These are phyloP conservation scores for Amphichorda felina DNA, from an alignment of 2,329 filamentous ascomycete genomes.

Conservation along the genomic window DNA sequence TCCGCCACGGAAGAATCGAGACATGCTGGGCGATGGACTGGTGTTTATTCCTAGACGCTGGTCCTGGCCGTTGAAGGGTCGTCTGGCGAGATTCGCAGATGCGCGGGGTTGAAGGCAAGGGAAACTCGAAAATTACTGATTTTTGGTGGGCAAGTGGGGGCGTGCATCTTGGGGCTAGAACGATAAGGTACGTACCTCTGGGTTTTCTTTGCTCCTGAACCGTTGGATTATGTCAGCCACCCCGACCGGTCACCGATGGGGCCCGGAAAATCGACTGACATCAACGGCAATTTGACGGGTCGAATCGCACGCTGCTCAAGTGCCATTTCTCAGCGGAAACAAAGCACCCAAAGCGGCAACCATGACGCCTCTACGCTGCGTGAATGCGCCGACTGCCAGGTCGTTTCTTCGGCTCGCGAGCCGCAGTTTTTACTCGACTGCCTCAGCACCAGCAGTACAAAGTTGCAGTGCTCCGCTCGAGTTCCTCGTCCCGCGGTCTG, in stretches of 20 bases:
- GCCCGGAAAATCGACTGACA: slow-evolving; percentile 5
- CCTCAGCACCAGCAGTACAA: slow-evolving; percentile 9
- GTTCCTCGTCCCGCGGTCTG: slow-evolving; percentile 25
- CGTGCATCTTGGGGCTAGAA: slow-evolving; percentile 24
- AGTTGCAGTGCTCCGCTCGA: slow-evolving; percentile 17
- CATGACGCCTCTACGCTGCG: slow-evolving; percentile 25
- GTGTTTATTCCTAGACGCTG: slow-evolving; percentile 4
- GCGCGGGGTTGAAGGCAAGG: slow-evolving; percentile 23
- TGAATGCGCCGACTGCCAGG: slow-evolving; percentile 23
- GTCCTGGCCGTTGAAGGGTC: slow-evolving; percentile 1
- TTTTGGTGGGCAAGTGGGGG: slow-evolving; percentile 29
- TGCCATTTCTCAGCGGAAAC: slow-evolving; percentile 14
- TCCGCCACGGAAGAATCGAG: slow-evolving; percentile 91
- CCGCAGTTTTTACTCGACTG: slow-evolving; percentile 15
- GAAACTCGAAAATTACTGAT: slow-evolving; percentile 26
- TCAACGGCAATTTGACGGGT: slow-evolving; percentile 4
- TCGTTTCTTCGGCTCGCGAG: slow-evolving; percentile 29
- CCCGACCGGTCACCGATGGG: neutral
- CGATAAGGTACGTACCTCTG: slow-evolving; percentile 11
- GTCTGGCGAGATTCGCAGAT: slow-evolving; percentile 6
- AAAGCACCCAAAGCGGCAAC: neutral
- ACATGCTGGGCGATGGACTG: slow-evolving; percentile 49
- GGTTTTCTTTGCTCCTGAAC: slow-evolving; percentile 7
- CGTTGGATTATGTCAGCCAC: slow-evolving; percentile 1
- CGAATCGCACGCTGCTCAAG: neutral